phyloP scores from a whole-genome alignment of 2,329 filamentous ascomycete genomes.

The Mycosphaerella sp. region DNA sequence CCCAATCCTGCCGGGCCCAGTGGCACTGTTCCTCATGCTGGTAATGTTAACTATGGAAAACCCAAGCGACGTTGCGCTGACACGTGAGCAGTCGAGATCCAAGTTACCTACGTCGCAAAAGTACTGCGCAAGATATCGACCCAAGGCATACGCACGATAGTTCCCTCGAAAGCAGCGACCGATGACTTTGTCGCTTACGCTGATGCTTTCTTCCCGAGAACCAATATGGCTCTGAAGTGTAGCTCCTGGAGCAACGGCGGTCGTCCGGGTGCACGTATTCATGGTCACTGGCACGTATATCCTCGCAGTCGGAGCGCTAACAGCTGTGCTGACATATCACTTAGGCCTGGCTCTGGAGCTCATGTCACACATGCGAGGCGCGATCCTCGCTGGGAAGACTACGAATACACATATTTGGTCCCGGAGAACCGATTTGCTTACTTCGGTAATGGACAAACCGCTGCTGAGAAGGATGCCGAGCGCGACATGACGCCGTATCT shows the following conservation, averaged over 20 bases:
- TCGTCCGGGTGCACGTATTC: conserved; percentile 55
- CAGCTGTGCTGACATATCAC: neutral
- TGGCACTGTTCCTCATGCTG: conserved; percentile 40
- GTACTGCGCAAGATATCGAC: conserved; percentile 60
- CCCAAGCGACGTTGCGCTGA: neutral
- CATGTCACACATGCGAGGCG: conserved; percentile 53
- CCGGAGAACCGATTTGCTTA: conserved; percentile 47
- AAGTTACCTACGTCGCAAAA: conserved; percentile 60
- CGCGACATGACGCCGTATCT: conserved; percentile 61
- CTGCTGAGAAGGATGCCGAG: conserved; percentile 50
- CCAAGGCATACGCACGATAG: conserved; percentile 60
- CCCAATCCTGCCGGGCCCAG: conserved; percentile 21
- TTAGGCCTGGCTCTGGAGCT: conserved; percentile 56
- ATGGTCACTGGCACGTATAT: conserved; percentile 51
- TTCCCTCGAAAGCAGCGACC: conserved; percentile 52
- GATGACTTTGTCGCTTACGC: conserved; percentile 34
- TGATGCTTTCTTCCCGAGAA: conserved; percentile 48
- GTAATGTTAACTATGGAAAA: conserved; percentile 1
- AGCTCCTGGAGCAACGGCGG: conserved; percentile 62
- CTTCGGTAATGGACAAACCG: conserved; percentile 63
- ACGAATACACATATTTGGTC: conserved; percentile 47
- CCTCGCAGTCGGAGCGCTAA: neutral
- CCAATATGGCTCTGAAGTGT: conserved; percentile 56
- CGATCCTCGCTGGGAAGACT: conserved; percentile 56
- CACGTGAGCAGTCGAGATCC: conserved; percentile 50